These are phyloP conservation scores for Penicillium salamii DNA, from an alignment of 495 filamentous ascomycete genomes.

Conservation along the genomic window DNA sequence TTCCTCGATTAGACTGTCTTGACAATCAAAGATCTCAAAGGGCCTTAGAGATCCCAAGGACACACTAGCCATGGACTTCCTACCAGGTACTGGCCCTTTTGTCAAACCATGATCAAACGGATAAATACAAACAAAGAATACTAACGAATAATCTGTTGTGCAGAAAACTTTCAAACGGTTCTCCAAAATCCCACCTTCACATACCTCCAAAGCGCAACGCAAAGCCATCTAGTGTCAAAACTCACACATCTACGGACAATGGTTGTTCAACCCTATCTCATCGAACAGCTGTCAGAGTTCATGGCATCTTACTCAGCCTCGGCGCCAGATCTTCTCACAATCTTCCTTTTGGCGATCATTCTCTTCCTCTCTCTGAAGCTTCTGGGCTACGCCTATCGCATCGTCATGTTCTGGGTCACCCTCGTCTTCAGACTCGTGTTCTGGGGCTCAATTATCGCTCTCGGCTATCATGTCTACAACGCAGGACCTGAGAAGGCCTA, in stretches of 20 bases:
- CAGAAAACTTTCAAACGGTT: conserved; percentile 25
- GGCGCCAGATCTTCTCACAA: conserved; percentile 58
- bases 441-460: conserved; percentile 51
- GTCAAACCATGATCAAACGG: too few relatives aligned
- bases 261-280: conserved; percentile 41
- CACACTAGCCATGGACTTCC: conserved; percentile 17
- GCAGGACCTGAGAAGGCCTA: conserved; percentile 60
- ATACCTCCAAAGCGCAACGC: conserved; percentile 16
- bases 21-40: neutral
- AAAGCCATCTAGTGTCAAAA: conserved; percentile 26
- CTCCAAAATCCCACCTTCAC: conserved; percentile 25
- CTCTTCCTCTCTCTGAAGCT: conserved; percentile 63
- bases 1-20: neutral
- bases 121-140: neutral
- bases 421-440: conserved; percentile 56
- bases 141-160: neutral
- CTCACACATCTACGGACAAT: conserved; percentile 33
- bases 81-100: conserved; percentile 15
- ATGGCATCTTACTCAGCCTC: conserved; percentile 46
- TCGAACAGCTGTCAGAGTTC: conserved; percentile 44
- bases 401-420: conserved; percentile 71
- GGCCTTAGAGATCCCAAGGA: neutral
- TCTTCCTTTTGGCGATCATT: conserved; percentile 52
- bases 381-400: conserved; percentile 61
- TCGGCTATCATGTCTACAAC: conserved; percentile 57